phyloP scores from a whole-genome alignment of 2,329 filamentous ascomycete species.

The Cercospora zeae-maydis region DNA sequence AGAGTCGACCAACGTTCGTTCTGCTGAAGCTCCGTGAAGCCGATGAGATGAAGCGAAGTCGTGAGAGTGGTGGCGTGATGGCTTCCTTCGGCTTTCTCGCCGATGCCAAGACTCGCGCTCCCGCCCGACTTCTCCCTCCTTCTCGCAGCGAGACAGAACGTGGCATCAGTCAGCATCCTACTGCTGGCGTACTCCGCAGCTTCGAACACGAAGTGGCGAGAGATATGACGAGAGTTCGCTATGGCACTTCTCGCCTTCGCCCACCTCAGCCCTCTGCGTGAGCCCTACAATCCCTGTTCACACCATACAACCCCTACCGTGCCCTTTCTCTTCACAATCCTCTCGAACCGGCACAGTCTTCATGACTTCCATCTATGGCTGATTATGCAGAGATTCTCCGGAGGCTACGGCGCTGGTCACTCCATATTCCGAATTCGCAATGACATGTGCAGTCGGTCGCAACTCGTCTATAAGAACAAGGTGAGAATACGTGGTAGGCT shows the following conservation, averaged over 20 bases:
- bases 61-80: slow-evolving; percentile 1
- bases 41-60: neutral
- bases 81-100: neutral
- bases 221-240: slow-evolving; percentile 11
- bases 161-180: neutral
- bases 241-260: neutral
- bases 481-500: neutral
- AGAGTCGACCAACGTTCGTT: no score
- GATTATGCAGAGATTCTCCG: slow-evolving; percentile 5
- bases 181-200: slow-evolving; percentile 8
- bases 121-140: slow-evolving; percentile 3
- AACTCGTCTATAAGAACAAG: neutral
- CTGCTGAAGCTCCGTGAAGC: neutral
- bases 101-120: neutral
- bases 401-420: neutral
- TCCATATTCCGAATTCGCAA: neutral
- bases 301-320: slow-evolving; percentile 3
- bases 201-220: neutral
- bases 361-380: neutral
- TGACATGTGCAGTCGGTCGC: neutral
- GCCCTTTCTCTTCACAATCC: neutral
- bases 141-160: neutral
- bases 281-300: slow-evolving; percentile 2
- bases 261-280: neutral
- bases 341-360: neutral